Evolutionary conservation across 768 basidiomycete genomes (phyloP), one percentile per base, ranked within the genome.

Genomic region (Hirschioporus abietinus): DNA sequence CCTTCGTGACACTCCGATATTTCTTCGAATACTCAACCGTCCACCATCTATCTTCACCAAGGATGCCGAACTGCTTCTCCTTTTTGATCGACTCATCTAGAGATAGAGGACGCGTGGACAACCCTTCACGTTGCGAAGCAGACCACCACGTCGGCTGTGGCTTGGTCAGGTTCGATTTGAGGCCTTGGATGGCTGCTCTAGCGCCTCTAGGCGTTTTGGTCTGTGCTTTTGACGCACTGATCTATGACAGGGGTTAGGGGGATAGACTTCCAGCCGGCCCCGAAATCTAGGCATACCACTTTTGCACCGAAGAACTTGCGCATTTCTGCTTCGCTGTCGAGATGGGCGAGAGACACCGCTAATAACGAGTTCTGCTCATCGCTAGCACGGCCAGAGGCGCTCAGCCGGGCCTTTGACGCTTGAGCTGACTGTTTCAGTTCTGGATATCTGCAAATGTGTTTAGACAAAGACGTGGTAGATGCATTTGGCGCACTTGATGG

Each of bases 241-340:
- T 70, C 64, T 42, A 70, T 70, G 26, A 57, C 62, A 34, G 66
- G 63, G 24, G 30, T 65, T 26, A 26, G 60, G 64, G 30, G 67
- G 63, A 61, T 66, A 64, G 18, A 34, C 15, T 35, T 34, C 17
- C 12, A 74, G 3, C 78, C 73, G 24, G 78, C 68, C 17, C 75
- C 71, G 1, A 76, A n/a, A 68, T 0, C 79, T 70, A 15, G 76
- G 69, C 23, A 76, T 9, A 98, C 85, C 66, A 97, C 95, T 72
- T 89, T 92, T 23, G 92, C 85, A 1, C 96, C 96, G 73, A 99
- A 99, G 82, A 98, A 96, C 69, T 88, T 90, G 65, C 91, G 88
- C 78, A 99, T 85, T 74, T 99, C 97, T 0, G 90, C 90, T 67
- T 96, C 95, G 12, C 88, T 82, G 69, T 99, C 95, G 18, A 99